phyloP scores from a whole-genome alignment of 2,329 filamentous ascomycete species.

The Aureobasidium sp. region DNA sequence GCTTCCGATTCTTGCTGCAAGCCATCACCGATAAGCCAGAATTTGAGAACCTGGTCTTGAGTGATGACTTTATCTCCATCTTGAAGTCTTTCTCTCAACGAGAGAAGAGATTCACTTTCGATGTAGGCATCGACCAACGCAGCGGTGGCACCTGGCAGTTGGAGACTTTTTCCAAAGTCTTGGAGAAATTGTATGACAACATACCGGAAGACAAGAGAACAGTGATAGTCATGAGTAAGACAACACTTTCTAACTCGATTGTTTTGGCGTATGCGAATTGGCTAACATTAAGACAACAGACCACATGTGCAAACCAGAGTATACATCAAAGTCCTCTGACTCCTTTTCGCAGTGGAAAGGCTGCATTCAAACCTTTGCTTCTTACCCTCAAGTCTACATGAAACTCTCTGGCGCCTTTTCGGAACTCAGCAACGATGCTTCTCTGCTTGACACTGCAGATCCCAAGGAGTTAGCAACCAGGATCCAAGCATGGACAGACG shows the following conservation, averaged over 20 bases:
- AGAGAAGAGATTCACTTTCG: slow-evolving; percentile 59
- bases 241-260: background rate
- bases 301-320: slow-evolving; percentile 82
- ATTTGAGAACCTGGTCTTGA: slow-evolving; percentile 27
- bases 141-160: slow-evolving; percentile 59
- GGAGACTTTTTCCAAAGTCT: slow-evolving; percentile 27
- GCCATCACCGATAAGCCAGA: slow-evolving; percentile 27
- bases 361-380: slow-evolving; percentile 58
- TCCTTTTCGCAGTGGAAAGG: slow-evolving; percentile 62
- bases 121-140: slow-evolving; percentile 75
- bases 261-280: background rate
- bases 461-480: slow-evolving; percentile 52
- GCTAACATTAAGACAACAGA: slow-evolving; percentile 40
- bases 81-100: slow-evolving; percentile 50
- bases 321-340: slow-evolving; percentile 40
- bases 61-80: slow-evolving; percentile 35
- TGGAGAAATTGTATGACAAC: slow-evolving; percentile 47
- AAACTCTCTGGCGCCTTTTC: slow-evolving; percentile 85
- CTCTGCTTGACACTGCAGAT: slow-evolving; percentile 26
- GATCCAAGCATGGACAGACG: slow-evolving; percentile 62
- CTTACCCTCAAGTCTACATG: slow-evolving; percentile 63
- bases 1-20: slow-evolving; percentile 77
- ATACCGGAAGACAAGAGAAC: slow-evolving; percentile 52
- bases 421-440: slow-evolving; percentile 54
- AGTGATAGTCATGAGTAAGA: slow-evolving; percentile 58